A percentile compares a stretch with the other conserved stretches of the same genome.
Conservation (phyloP, 345 rosid species). For the Eucalyptus sp. region DNA sequence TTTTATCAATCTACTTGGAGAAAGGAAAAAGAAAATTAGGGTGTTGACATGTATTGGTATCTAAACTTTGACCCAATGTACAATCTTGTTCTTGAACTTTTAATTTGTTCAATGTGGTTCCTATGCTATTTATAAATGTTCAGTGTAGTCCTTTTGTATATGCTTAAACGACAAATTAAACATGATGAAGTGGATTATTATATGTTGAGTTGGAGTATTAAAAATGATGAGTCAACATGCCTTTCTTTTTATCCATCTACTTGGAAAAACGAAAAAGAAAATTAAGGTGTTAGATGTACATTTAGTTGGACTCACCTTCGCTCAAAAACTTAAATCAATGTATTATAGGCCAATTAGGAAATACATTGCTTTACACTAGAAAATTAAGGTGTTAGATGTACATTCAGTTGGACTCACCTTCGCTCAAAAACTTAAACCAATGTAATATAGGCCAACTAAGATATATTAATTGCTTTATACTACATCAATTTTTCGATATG, state of each 20-base stretch:
- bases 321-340: too few relatives aligned
- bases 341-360: too few relatives aligned
- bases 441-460: too few relatives aligned
- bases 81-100: rapidly evolving
- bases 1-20: not conserved
- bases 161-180: not conserved
- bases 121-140: too few relatives aligned
- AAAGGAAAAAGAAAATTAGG: not conserved
- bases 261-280: not conserved
- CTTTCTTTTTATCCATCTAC: not conserved
- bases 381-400: not conserved
- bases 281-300: not conserved
- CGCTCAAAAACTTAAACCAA: not conserved
- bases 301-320: not conserved
- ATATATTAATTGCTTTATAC: not conserved
- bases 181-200: not conserved
- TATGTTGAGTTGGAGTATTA: not conserved
- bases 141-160: not conserved
- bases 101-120: too few relatives aligned
- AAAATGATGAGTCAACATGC: not conserved
- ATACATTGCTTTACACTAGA: not conserved
- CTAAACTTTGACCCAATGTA: not conserved
- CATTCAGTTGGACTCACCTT: not conserved
- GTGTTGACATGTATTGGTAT: not conserved
- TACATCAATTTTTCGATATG: not conserved